Conservation (phyloP, 2,329 filamentous ascomycete genomes). For the Hymenoscyphus fraxineus region DNA sequence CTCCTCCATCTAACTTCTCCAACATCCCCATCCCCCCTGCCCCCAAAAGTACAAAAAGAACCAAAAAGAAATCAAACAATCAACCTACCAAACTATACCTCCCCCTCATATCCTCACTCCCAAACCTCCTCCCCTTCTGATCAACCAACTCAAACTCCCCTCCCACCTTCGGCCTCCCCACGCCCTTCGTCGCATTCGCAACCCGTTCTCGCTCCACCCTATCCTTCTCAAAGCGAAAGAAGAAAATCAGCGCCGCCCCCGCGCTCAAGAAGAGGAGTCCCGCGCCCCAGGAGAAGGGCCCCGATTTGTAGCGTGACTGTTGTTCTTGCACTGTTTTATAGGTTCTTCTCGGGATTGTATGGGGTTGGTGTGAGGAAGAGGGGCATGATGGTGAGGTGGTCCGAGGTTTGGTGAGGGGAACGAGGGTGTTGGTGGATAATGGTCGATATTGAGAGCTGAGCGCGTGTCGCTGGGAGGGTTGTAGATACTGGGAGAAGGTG, state of each 20-base stretch:
- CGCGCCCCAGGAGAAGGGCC: slow-evolving; percentile 88
- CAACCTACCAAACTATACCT: slow-evolving; percentile 71
- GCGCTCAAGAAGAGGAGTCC: slow-evolving; percentile 80
- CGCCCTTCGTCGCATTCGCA: slow-evolving; percentile 87
- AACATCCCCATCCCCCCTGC: neutral
- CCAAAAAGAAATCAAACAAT: neutral
- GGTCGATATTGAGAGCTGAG: slow-evolving; percentile 16
- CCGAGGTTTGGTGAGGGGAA: slow-evolving; percentile 7
- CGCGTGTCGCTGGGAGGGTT: slow-evolving; percentile 6
- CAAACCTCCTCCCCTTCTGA: slow-evolving; percentile 74
- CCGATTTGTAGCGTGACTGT: slow-evolving; percentile 30
- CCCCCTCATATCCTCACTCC: slow-evolving; percentile 77
- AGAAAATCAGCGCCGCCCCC: slow-evolving; percentile 74
- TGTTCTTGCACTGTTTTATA: slow-evolving; percentile 36
- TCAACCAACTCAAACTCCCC: slow-evolving; percentile 80
- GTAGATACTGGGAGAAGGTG: slow-evolving; percentile 20
- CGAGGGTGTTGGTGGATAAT: slow-evolving; percentile 6
- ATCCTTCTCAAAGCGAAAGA: slow-evolving; percentile 90
- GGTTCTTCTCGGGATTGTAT: neutral
- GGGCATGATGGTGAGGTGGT: neutral
- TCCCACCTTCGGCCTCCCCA: slow-evolving; percentile 89
- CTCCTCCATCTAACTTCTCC: neutral
- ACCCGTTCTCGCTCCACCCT: slow-evolving; percentile 85
- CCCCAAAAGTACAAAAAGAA: neutral
- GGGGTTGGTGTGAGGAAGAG: neutral